Evolutionary conservation across 2,329 filamentous ascomycete genomes (phyloP).

Genomic region (Hypoxylon sp.): DNA sequence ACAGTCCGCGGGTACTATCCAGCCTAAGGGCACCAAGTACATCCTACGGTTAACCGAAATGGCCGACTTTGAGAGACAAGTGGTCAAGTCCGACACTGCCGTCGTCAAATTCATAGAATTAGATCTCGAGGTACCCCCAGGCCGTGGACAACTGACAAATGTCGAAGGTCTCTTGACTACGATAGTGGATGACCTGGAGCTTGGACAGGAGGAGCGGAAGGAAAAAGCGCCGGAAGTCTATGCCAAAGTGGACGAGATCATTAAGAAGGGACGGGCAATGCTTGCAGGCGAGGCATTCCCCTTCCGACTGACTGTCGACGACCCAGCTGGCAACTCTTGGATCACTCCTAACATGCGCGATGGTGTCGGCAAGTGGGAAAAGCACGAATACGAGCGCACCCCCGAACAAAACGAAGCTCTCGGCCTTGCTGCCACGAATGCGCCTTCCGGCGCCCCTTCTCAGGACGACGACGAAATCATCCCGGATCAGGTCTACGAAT

Average conservation of each 20-base stretch:
- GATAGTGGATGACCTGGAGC: slow-evolving; percentile 83
- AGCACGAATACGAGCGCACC: slow-evolving; percentile 85
- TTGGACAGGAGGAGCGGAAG: slow-evolving; percentile 86
- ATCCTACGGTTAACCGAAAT: slow-evolving; percentile 80
- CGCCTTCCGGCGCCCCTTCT: slow-evolving; percentile 62
- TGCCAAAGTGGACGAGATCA: slow-evolving; percentile 81
- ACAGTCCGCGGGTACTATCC: slow-evolving; percentile 91
- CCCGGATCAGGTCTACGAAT: slow-evolving; percentile 91
- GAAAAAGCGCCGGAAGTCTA: slow-evolving; percentile 82
- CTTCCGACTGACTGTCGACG: slow-evolving; percentile 89
- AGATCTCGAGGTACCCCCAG: slow-evolving; percentile 92
- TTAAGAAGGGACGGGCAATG: slow-evolving; percentile 81
- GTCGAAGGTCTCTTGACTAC: slow-evolving; percentile 87
- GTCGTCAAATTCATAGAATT: slow-evolving; percentile 89
- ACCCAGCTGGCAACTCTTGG: slow-evolving; percentile 95
- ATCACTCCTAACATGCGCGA: slow-evolving; percentile 89
- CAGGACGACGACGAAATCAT: slow-evolving; percentile 80
- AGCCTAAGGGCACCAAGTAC: slow-evolving; percentile 88
- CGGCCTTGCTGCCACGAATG: slow-evolving; percentile 74
- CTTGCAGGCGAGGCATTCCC: slow-evolving; percentile 82
- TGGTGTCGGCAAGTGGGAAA: slow-evolving; percentile 87
- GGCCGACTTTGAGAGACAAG: slow-evolving; percentile 84
- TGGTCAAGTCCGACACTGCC: slow-evolving; percentile 92
- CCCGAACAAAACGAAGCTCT: slow-evolving; percentile 88
- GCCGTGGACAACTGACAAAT: slow-evolving; percentile 92